These are phyloP conservation scores for Allantophomopsis cytisporea DNA, from an alignment of 2,329 filamentous ascomycete genomes.

Conservation along the genomic window DNA sequence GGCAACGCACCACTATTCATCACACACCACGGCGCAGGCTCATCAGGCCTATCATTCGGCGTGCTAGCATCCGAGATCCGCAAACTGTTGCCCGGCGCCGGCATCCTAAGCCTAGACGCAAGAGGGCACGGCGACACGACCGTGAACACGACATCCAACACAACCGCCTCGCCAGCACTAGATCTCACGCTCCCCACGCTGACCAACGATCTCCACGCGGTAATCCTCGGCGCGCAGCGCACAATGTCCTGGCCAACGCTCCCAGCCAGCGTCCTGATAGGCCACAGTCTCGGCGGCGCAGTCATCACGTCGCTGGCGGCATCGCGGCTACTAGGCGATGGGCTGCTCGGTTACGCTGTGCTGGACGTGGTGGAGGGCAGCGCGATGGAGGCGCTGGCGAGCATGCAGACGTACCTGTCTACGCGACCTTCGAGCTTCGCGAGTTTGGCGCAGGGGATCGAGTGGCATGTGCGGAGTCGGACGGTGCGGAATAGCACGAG, in stretches of 20 bases:
- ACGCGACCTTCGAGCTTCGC: slow-evolving; percentile 68
- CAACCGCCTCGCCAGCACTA: slow-evolving; percentile 21
- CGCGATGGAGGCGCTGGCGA: slow-evolving; percentile 85
- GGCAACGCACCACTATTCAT: slow-evolving; percentile 73
- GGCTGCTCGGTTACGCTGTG: slow-evolving; percentile 74
- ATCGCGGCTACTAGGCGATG: slow-evolving; percentile 46
- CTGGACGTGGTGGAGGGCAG: slow-evolving; percentile 94
- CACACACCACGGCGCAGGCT: slow-evolving; percentile 89
- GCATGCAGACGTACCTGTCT: slow-evolving; percentile 85
- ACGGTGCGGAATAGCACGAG: slow-evolving; percentile 74
- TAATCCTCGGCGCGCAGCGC: slow-evolving; percentile 52
- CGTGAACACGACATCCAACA: slow-evolving; percentile 20
- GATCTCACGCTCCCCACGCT: slow-evolving; percentile 66
- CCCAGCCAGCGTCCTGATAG: slow-evolving; percentile 70
- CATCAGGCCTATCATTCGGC: slow-evolving; percentile 85
- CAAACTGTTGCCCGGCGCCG: slow-evolving; percentile 64
- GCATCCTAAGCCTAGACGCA: slow-evolving; percentile 75
- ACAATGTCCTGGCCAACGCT: slow-evolving; percentile 61
- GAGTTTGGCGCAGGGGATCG: slow-evolving; percentile 67
- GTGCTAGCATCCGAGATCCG: slow-evolving; percentile 65
- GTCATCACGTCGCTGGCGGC: slow-evolving; percentile 76
- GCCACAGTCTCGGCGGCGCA: slow-evolving; percentile 86
- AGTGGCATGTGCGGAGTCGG: slow-evolving; percentile 85
- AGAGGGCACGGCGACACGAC: slow-evolving; percentile 70
- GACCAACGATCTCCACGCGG: slow-evolving; percentile 55